Evolutionary conservation across 1,284 basidiomycete species (phyloP), one percentile per base, ranked within the genome.

Genomic region (Moesziomyces sp.): DNA sequence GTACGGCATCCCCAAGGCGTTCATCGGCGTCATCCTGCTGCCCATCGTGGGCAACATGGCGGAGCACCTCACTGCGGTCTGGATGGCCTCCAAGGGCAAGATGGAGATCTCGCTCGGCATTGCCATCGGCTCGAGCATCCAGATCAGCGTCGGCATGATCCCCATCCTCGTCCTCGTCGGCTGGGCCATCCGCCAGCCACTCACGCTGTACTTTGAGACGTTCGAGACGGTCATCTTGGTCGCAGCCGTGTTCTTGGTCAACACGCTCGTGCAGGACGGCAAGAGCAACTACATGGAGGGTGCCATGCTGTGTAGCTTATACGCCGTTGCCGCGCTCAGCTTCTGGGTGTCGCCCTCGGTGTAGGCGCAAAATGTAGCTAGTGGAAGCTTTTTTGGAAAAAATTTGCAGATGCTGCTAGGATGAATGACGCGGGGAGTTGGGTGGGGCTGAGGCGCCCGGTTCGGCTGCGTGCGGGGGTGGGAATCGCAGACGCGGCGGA

Each of bases 41-140:
- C 95, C 94, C 19, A 85, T 88, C 35, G 92, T 93, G 50, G 92
- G 92, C 46, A 94, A 93, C 74, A 86, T 86, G 46, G 81, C 82
- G 11, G 82, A 84, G 60, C 82, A 84, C 57, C 65, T 81, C 24
- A 84, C 82, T 6, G 77, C 79, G 14, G 76, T 82, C 33, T 80
- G 79, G 63, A 81, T 78, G 75, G 82, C 78, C 11, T 55, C 59
- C 44, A 83, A 83, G 65, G 73, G 76, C 79, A 83, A 83, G 61
- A 82, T 84, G 81, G 82, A 84, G 43, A 82, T 84, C 55, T 69
- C 73, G 1, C 92, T 97, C 69, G 91, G 91, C 3, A 93, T 97
- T 65, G 92, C 92, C 59, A 91, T 97, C 88, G 93, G 94, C 14
- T 92, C 83, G 86, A 93, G 52, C 89, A 89, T 70, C 61, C 78